A percentile compares a stretch with the other conserved stretches of the same genome.
Evolutionary conservation across 2,329 filamentous ascomycete genomes (phyloP).

Genomic region (Pyrenophora teres): DNA sequence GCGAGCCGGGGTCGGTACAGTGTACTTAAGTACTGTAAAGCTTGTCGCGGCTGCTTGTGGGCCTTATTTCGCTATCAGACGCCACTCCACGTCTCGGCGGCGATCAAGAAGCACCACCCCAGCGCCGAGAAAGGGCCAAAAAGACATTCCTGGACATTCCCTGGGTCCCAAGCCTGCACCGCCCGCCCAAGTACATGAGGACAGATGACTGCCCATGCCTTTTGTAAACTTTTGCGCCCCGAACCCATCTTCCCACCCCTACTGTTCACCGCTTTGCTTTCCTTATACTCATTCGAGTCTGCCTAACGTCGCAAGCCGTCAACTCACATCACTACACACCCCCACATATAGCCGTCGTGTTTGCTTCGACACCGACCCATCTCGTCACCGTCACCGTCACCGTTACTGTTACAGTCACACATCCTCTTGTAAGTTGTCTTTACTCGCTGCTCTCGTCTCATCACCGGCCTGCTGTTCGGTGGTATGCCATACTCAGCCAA

Average conservation of each 20-base stretch:
- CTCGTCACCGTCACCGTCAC: slow-evolving; percentile 10
- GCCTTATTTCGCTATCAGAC: slow-evolving; percentile 44
- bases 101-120: slow-evolving; percentile 39
- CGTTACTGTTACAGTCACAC: slow-evolving; percentile 2
- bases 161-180: slow-evolving; percentile 24
- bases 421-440: slow-evolving; percentile 21
- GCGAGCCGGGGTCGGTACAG: slow-evolving; percentile 34
- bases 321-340: background rate
- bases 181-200: slow-evolving; percentile 25
- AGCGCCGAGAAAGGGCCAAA: slow-evolving; percentile 38
- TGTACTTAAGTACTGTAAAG: slow-evolving; percentile 34
- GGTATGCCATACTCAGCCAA: background rate
- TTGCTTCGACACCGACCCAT: background rate
- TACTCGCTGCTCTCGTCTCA: background rate
- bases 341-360: slow-evolving; percentile 8
- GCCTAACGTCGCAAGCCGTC: slow-evolving; percentile 1
- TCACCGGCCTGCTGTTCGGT: background rate
- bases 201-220: slow-evolving; percentile 25
- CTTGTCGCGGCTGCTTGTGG: slow-evolving; percentile 43
- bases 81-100: slow-evolving; percentile 44
- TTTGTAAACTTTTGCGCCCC: slow-evolving; percentile 23
- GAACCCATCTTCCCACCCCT: slow-evolving; percentile 3
- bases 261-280: too few relatives aligned
- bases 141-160: slow-evolving; percentile 20
- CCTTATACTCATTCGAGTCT: too few relatives aligned